Percentiles rank a stretch among this genome's conserved stretches.
Evolutionary conservation across 164 flowering plant species (phyloP).

Genomic region (Liquidambar formosana): DNA sequence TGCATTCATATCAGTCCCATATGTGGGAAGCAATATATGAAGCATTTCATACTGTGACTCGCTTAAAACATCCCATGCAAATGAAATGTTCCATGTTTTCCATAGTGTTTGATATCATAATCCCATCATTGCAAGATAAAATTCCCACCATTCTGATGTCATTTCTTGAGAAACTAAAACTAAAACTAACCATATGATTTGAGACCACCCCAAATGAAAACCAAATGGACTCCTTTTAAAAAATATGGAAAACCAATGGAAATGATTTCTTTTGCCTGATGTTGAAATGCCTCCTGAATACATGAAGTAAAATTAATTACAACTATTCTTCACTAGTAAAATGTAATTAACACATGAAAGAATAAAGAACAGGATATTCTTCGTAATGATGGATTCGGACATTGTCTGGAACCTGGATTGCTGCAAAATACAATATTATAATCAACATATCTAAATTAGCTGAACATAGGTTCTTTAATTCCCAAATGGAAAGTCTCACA

Average conservation of each 20-base stretch:
- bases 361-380: conserved; percentile 73
- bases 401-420: conserved; percentile 84
- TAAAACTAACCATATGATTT: not conserved
- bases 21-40: not conserved
- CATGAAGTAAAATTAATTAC: not conserved
- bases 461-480: not conserved
- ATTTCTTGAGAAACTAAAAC: not conserved
- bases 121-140: not conserved
- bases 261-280: not conserved
- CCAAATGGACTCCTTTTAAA: not conserved
- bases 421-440: conserved; percentile 39
- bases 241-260: not conserved
- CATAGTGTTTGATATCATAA: not conserved
- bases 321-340: not conserved
- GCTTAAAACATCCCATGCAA: not conserved
- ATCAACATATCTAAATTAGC: not conserved
- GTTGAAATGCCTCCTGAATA: not conserved
- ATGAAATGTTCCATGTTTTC: not conserved
- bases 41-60: not conserved
- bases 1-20: not conserved
- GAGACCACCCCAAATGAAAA: not conserved
- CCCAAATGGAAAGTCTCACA: not conserved
- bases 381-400: conserved; percentile 77
- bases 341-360: not conserved
- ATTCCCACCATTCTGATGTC: too few species aligned